These are phyloP conservation scores for Kandelia obovata DNA, from an alignment of 345 rosid genomes.

Conservation along the genomic window DNA sequence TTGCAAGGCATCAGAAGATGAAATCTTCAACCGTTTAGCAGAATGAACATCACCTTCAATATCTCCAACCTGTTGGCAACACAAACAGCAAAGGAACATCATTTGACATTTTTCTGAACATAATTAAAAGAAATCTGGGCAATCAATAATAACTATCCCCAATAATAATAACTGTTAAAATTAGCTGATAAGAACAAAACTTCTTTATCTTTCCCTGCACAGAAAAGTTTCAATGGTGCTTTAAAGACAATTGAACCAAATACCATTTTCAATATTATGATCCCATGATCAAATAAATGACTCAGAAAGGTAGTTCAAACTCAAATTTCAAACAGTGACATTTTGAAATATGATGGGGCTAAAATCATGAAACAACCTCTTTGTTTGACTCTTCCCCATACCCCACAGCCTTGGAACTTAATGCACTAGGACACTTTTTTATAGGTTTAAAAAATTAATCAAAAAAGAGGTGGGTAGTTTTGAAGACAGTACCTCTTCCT, in stretches of 20 bases:
- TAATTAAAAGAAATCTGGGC: too few relatives aligned
- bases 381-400: too few relatives aligned
- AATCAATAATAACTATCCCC: too few relatives aligned
- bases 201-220: too few relatives aligned
- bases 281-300: not conserved
- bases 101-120: too few relatives aligned
- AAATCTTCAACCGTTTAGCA: conserved; percentile 71
- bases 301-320: not conserved
- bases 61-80: conserved; percentile 68
- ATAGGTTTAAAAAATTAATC: not conserved
- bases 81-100: conserved; percentile 3
- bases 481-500: conserved; percentile 68
- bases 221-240: not conserved
- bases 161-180: too few relatives aligned
- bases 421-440: too few relatives aligned
- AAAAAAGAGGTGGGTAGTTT: conserved; percentile 5
- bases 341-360: too few relatives aligned
- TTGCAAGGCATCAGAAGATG: conserved; percentile 82
- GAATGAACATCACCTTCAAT: conserved; percentile 77
- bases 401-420: too few relatives aligned
- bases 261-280: not conserved
- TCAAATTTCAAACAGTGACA: too few relatives aligned
- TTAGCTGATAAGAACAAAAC: too few relatives aligned
- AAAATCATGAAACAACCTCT: too few relatives aligned
- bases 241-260: not conserved